These are phyloP conservation scores for Kuraishia ogatae DNA, from an alignment of 805 yeast species.

Conservation along the genomic window DNA sequence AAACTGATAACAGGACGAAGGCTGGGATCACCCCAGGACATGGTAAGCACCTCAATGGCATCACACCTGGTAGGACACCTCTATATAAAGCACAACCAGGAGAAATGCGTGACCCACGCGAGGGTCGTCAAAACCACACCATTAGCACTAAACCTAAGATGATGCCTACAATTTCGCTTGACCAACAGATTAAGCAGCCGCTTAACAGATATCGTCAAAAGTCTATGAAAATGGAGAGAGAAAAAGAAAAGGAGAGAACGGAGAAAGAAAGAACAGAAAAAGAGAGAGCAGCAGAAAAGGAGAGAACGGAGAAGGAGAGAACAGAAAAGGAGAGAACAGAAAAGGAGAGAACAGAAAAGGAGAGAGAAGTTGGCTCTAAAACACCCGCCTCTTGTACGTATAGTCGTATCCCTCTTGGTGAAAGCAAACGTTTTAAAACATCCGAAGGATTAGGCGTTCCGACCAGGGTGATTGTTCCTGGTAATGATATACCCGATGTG, in stretches of 20 bases:
- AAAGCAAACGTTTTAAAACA: background rate
- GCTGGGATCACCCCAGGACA: background rate
- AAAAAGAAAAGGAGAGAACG: background rate
- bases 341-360: background rate
- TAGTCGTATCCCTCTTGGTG: background rate
- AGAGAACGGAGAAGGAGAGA: background rate
- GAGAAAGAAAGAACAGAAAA: background rate
- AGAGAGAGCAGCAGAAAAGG: background rate
- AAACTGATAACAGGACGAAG: too few relatives aligned
- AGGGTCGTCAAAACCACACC: background rate
- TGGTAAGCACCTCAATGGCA: background rate
- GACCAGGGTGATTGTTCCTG: background rate
- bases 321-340: background rate
- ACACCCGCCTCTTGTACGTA: background rate
- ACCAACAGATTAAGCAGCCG: conserved; percentile 3
- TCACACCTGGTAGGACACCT: background rate
- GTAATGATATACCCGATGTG: conserved; percentile 12
- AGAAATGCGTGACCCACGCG: too few relatives aligned
- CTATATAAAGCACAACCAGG: too few relatives aligned
- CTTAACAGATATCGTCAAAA: conserved; percentile 1
- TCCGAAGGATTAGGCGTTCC: background rate
- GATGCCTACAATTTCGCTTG: conserved; percentile 1
- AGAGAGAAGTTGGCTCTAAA: background rate
- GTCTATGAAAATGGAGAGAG: conserved; percentile 2
- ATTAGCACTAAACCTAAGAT: background rate